Percentiles rank a stretch among this genome's conserved stretches.
These are phyloP conservation scores for Flaveria sonorensis DNA, from an alignment of 129 eudicot species.

Conservation along the genomic window DNA sequence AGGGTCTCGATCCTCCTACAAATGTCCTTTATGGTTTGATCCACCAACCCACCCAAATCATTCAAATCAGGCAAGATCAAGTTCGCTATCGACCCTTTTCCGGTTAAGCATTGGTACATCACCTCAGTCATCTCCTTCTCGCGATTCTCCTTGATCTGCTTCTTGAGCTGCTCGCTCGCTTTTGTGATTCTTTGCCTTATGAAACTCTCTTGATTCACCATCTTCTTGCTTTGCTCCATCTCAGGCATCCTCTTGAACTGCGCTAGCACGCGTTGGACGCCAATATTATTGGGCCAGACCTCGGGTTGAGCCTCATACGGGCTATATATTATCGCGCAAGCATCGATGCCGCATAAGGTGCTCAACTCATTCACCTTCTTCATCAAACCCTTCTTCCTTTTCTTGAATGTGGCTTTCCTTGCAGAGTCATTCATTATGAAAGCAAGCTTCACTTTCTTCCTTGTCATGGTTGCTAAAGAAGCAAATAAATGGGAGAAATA, in stretches of 20 bases:
- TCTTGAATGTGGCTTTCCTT: slow-evolving; percentile 46
- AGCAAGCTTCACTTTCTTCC: slow-evolving; percentile 44
- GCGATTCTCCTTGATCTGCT: slow-evolving; percentile 44
- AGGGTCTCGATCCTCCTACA: slow-evolving; percentile 34
- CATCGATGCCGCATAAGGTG: slow-evolving; percentile 38
- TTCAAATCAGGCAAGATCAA: slow-evolving; percentile 45
- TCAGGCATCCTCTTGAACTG: slow-evolving; percentile 45
- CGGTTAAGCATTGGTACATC: slow-evolving; percentile 55
- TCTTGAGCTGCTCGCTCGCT: slow-evolving; percentile 36
- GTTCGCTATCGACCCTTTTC: slow-evolving; percentile 45
- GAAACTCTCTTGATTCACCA: slow-evolving; percentile 44
- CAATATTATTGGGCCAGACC: slow-evolving; percentile 39
- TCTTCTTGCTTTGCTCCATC: slow-evolving; percentile 48
- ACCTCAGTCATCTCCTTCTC: slow-evolving; percentile 56
- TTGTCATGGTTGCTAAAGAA: slow-evolving; percentile 37
- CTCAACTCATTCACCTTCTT: slow-evolving; percentile 47
- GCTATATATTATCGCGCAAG: slow-evolving; percentile 39
- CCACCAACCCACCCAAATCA: slow-evolving; percentile 49
- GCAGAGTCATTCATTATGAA: slow-evolving; percentile 36
- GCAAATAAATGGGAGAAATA: slow-evolving; percentile 25
- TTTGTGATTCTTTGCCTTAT: slow-evolving; percentile 41
- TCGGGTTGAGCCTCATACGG: slow-evolving; percentile 37
- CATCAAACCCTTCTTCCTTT: slow-evolving; percentile 48
- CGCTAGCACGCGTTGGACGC: slow-evolving; percentile 29
- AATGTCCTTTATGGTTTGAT: slow-evolving; percentile 46